Conservation (phyloP, 2,329 filamentous ascomycete species). For the Rutstroemia sp. region DNA sequence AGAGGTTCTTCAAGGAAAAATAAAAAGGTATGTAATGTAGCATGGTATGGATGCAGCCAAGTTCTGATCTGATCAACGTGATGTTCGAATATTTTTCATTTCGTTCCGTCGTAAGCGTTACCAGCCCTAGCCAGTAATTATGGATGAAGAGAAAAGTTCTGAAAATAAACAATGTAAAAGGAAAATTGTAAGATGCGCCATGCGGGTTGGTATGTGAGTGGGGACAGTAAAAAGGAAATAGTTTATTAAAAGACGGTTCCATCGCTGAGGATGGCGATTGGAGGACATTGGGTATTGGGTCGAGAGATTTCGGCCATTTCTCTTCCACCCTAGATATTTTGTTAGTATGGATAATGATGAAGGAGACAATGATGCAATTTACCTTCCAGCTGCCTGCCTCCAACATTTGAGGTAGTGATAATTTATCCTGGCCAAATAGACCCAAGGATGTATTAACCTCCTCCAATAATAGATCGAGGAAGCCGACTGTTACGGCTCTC, state of each 20-base stretch:
- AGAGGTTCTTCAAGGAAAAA: neutral
- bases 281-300: slow-evolving; percentile 79
- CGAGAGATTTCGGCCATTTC: slow-evolving; percentile 93
- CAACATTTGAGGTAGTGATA: slow-evolving; percentile 80
- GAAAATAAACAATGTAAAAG: neutral
- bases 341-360: slow-evolving; percentile 3
- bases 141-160: neutral
- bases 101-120: neutral
- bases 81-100: neutral
- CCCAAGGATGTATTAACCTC: slow-evolving; percentile 64
- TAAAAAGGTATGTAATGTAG: neutral
- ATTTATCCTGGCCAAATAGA: slow-evolving; percentile 58
- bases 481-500: slow-evolving; percentile 67
- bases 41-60: no score
- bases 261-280: slow-evolving; percentile 93
- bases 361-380: slow-evolving; percentile 26
- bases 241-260: slow-evolving; percentile 77
- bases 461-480: slow-evolving; percentile 61
- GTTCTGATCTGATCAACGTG: no score
- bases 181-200: neutral
- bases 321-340: slow-evolving; percentile 64
- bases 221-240: neutral
- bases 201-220: no score
- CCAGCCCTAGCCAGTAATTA: neutral
- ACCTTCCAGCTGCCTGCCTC: slow-evolving; percentile 99